Percentiles rank a stretch among this genome's conserved stretches.
These are phyloP conservation scores for Debaryomyces robertsiae DNA, from an alignment of 1,139 yeast species.

Conservation along the genomic window DNA sequence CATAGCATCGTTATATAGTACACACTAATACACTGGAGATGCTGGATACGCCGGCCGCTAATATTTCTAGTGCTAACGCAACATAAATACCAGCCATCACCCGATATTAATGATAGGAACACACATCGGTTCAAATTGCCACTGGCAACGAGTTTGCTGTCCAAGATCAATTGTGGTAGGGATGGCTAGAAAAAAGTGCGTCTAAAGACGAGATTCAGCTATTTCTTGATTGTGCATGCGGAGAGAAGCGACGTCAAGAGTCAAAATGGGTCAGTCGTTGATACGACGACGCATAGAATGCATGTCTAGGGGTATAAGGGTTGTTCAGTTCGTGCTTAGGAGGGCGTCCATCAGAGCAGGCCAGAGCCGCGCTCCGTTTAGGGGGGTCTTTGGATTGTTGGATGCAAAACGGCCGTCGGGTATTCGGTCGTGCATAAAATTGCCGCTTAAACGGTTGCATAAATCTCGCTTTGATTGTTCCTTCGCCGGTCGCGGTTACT, in stretches of 20 bases:
- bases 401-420: background rate
- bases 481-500: too few relatives aligned
- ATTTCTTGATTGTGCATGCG: background rate
- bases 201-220: background rate
- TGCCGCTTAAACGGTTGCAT: background rate
- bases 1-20: slow-evolving; percentile 6
- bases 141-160: background rate
- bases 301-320: slow-evolving; percentile 3
- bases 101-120: slow-evolving; percentile 6
- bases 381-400: slow-evolving; percentile 8
- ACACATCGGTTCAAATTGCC: background rate
- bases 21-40: slow-evolving; percentile 3
- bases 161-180: slow-evolving; percentile 5
- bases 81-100: slow-evolving; percentile 1
- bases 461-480: too few relatives aligned
- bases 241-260: background rate
- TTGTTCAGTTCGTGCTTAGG: slow-evolving; percentile 1
- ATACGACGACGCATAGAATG: background rate
- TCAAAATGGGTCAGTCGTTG: background rate
- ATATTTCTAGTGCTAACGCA: background rate
- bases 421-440: background rate
- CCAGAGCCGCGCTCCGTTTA: background rate
- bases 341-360: background rate
- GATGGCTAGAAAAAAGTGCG: background rate
- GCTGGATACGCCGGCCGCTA: too few relatives aligned